Evolutionary conservation across 1,284 basidiomycete genomes (phyloP), one percentile per base, ranked within the genome.

Genomic region (Stereum hirsutum): DNA sequence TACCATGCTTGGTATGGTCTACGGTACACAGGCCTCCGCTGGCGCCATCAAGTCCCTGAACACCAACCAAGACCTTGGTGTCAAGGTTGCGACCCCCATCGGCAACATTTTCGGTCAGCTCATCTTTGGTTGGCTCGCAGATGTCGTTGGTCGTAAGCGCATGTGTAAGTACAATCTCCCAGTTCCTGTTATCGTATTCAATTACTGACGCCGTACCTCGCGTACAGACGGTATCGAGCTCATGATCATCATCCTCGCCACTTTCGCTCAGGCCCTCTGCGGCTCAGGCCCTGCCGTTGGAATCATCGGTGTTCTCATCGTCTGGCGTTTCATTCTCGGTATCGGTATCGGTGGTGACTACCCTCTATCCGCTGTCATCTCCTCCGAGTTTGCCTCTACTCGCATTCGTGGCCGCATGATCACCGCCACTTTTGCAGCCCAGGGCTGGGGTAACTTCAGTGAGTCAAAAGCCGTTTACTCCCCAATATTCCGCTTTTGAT

Each of bases 341-440:
- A 55, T 86, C 5, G 81, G 82, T 2, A 81, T 85, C 21, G 81
- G 86, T 24, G 89, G 88, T 33, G 78, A 82, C 52, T 83, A 83
- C 50, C 81, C 81, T 19, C 59, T 83, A 3, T 71, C 66, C 39
- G 78, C 81, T 2, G 73, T 81, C 48, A 82, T 83, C 48, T 74
- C 78, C 4, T 81, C 78, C 26, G 89, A 92, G 57, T 90, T 89
- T 54, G 81, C 88, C 3, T 72, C 83, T 0, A 81, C 78, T 27
- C 71, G 74, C 46, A 83, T 81, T 24, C 74, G 84, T 49, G 84
- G 84, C 41, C 68, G 81, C 2, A 70, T 89, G 60, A 83, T 87
- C 77, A 74, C 75, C 2, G 78, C 78, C 4, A 80, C 83, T 2
- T 87, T 87, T 52, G 74, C 81, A 0, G 60, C 66, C 26, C 80